A percentile compares a stretch with the other conserved stretches of the same genome.
These are phyloP conservation scores for Tricholoma terreum DNA, from an alignment of 768 basidiomycete species.

Conservation along the genomic window DNA sequence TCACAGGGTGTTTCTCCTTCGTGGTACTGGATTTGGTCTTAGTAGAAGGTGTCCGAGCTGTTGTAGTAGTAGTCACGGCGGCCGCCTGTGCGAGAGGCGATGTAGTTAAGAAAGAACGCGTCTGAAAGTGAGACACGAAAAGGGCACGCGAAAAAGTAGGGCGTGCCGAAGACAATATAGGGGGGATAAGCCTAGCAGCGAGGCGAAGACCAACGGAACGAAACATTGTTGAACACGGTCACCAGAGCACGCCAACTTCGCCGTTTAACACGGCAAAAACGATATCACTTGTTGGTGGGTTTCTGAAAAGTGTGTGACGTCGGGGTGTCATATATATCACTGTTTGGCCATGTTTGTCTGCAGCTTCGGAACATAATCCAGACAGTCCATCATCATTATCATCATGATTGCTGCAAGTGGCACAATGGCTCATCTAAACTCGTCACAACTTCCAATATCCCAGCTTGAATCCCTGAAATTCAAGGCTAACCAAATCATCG, in stretches of 20 bases:
- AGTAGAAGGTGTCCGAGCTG: not conserved
- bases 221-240: slow-evolving; percentile 8
- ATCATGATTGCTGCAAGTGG: not conserved
- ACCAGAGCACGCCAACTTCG: too few relatives aligned
- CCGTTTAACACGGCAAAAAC: too few relatives aligned
- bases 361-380: not conserved
- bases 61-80: not conserved
- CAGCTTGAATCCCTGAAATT: slow-evolving; percentile 77
- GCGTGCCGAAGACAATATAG: not conserved
- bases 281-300: too few relatives aligned
- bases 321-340: not conserved
- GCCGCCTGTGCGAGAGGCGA: slow-evolving; percentile 8
- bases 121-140: slow-evolving; percentile 8
- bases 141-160: not conserved
- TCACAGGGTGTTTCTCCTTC: slow-evolving; percentile 1
- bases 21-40: not conserved
- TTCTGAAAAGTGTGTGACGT: not conserved
- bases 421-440: slow-evolving; percentile 9
- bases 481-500: slow-evolving; percentile 76
- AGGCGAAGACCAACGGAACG: slow-evolving; percentile 9
- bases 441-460: slow-evolving; percentile 50
- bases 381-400: too few relatives aligned
- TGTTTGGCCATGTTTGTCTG: not conserved
- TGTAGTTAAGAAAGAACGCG: slow-evolving; percentile 18
- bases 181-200: slow-evolving; percentile 6